phyloP scores from a whole-genome alignment of 306 rosid species.

The Herpetospermum pedunculosum region DNA sequence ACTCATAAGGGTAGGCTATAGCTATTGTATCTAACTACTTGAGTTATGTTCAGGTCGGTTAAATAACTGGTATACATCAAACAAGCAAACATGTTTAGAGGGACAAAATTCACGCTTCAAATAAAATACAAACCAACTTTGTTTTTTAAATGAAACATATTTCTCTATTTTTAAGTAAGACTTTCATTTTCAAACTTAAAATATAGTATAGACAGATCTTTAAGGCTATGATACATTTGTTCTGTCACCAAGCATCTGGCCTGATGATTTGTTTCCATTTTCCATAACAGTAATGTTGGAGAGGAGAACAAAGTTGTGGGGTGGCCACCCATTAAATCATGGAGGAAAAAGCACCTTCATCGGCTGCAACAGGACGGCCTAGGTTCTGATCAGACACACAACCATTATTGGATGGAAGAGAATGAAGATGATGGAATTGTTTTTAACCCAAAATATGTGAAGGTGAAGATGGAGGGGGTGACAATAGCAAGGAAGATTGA shows the following conservation, averaged over 20 bases:
- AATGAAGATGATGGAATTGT: slow-evolving; percentile 18
- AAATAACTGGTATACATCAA: background rate
- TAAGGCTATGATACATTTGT: background rate
- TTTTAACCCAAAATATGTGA: slow-evolving; percentile 35
- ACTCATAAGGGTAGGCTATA: background rate
- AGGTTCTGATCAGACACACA: slow-evolving; percentile 9
- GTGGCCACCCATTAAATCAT: slow-evolving; percentile 85
- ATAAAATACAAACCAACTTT: background rate
- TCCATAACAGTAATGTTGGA: slow-evolving; percentile 18
- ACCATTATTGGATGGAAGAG: slow-evolving; percentile 6
- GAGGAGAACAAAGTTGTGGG: slow-evolving; percentile 46
- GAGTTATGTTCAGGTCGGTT: background rate
- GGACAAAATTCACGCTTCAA: background rate
- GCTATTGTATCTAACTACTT: background rate
- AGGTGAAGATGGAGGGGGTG: slow-evolving; percentile 85
- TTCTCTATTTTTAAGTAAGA: background rate
- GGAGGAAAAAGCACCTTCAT: slow-evolving; percentile 47
- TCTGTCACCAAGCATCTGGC: background rate
- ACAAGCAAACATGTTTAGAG: background rate
- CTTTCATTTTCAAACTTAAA: background rate
- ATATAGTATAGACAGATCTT: background rate
- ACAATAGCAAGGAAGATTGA: slow-evolving; percentile 58
- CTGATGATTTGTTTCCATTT: background rate
- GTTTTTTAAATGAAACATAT: background rate
- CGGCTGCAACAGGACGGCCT: slow-evolving; percentile 16